phyloP scores from a whole-genome alignment of 345 rosid genomes.

The Bruguiera parviflora region DNA sequence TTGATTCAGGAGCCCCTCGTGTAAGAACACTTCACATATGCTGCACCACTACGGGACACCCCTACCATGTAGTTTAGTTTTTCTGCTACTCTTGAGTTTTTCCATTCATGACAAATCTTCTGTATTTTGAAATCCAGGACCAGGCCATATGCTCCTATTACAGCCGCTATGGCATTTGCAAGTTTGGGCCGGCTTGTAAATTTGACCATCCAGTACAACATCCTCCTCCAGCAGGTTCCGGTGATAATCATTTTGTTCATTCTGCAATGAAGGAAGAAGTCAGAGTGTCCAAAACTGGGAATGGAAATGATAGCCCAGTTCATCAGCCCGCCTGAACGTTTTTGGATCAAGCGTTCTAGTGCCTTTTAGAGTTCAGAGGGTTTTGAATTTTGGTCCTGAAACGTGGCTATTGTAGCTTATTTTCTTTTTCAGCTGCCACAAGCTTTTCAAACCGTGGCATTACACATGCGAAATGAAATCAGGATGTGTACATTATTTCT shows the following conservation, averaged over 20 bases:
- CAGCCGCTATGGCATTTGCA: conserved; percentile 92
- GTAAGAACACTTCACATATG: neutral
- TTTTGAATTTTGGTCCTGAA: conserved; percentile 9
- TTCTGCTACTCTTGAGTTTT: neutral
- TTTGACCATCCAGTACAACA: conserved; percentile 55
- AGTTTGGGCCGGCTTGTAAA: conserved; percentile 92
- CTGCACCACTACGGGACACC: neutral
- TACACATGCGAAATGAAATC: conserved; percentile 17
- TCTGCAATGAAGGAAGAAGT: conserved; percentile 27
- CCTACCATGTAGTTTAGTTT: neutral
- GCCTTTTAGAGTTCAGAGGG: conserved; percentile 12
- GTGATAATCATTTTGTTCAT: conserved; percentile 24
- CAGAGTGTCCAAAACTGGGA: conserved; percentile 24
- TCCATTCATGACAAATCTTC: neutral
- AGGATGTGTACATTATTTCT: conserved; percentile 33
- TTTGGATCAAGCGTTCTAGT: conserved; percentile 15
- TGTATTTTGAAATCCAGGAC: conserved; percentile 45
- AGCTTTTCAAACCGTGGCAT: conserved; percentile 33
- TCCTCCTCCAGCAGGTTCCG: conserved; percentile 26
- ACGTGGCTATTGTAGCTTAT: conserved; percentile 16
- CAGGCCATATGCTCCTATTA: conserved; percentile 69
- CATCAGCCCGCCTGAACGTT: conserved; percentile 36
- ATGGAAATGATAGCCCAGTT: conserved; percentile 25
- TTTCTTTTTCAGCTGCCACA: conserved; percentile 26
- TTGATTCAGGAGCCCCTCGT: neutral